Evolutionary conservation across 768 basidiomycete genomes (phyloP).

Genomic region (Tulasnella sp.): DNA sequence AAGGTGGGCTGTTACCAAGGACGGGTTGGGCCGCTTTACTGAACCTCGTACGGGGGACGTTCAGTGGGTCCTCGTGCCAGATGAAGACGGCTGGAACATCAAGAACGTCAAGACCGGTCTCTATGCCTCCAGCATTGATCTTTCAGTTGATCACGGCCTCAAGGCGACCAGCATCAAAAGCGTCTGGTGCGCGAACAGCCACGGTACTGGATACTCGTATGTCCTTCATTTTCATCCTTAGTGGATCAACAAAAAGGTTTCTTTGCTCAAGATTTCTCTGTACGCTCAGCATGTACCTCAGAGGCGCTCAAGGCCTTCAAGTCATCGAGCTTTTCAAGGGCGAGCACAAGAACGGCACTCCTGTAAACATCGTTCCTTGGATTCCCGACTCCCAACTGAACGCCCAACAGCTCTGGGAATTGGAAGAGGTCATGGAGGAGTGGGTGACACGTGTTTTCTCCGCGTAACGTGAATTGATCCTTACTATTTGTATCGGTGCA

Average conservation of each 20-base stretch:
- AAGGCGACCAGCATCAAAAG: not conserved
- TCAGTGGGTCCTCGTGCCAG: constrained; percentile 6
- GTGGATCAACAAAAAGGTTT: not conserved
- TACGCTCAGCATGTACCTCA: not conserved
- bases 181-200: not conserved
- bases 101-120: not conserved
- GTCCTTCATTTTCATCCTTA: not conserved
- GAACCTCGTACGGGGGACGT: not conserved
- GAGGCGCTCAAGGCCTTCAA: too few relatives aligned
- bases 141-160: not conserved
- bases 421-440: not conserved
- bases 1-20: not conserved
- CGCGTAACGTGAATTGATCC: too few relatives aligned
- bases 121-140: not conserved
- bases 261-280: not conserved
- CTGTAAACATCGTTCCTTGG: not conserved
- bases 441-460: too few relatives aligned
- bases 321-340: not conserved
- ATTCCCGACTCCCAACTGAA: not conserved
- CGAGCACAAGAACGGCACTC: not conserved
- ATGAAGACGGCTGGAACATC: not conserved
- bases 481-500: too few relatives aligned
- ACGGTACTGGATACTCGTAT: not conserved
- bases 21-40: not conserved
- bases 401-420: not conserved